Conservation (phyloP, 495 filamentous ascomycete genomes). For the Pyrenula massariospora region DNA sequence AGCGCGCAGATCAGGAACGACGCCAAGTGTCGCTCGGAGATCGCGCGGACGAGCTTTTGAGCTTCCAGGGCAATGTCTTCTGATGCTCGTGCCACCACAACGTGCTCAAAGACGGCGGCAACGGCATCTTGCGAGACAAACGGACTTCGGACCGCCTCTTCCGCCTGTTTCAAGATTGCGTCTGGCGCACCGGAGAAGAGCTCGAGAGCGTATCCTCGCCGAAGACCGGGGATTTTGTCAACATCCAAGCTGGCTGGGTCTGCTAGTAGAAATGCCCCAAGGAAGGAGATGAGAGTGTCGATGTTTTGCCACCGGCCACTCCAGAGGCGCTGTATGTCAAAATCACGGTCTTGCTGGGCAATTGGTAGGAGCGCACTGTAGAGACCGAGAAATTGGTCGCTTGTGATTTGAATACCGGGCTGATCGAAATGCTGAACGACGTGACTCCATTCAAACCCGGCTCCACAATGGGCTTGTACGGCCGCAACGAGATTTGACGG, state of each 20-base stretch:
- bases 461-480: slow-evolving; percentile 40
- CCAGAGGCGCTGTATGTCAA: slow-evolving; percentile 81
- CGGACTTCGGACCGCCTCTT: slow-evolving; percentile 68
- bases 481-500: slow-evolving; percentile 61
- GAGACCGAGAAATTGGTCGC: slow-evolving; percentile 66
- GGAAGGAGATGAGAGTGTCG: slow-evolving; percentile 80
- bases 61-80: slow-evolving; percentile 51
- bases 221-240: slow-evolving; percentile 67
- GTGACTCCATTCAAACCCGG: slow-evolving; percentile 65
- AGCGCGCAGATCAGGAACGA: slow-evolving; percentile 72
- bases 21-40: slow-evolving; percentile 40
- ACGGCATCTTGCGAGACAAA: slow-evolving; percentile 81
- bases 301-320: slow-evolving; percentile 79
- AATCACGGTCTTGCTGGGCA: slow-evolving; percentile 45
- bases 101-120: slow-evolving; percentile 67
- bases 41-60: slow-evolving; percentile 41
- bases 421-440: slow-evolving; percentile 79
- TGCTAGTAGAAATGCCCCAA: slow-evolving; percentile 66
- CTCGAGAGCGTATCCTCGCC: slow-evolving; percentile 62
- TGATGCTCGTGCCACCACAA: slow-evolving; percentile 50
- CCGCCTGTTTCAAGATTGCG: slow-evolving; percentile 56
- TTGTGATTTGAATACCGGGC: slow-evolving; percentile 58
- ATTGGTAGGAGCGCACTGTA: slow-evolving; percentile 64
- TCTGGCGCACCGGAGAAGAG: slow-evolving; percentile 65
- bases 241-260: slow-evolving; percentile 65